Base-by-base conservation (phyloP, 2,329 filamentous ascomycete species). In the Talaromyces sp. region DNA sequence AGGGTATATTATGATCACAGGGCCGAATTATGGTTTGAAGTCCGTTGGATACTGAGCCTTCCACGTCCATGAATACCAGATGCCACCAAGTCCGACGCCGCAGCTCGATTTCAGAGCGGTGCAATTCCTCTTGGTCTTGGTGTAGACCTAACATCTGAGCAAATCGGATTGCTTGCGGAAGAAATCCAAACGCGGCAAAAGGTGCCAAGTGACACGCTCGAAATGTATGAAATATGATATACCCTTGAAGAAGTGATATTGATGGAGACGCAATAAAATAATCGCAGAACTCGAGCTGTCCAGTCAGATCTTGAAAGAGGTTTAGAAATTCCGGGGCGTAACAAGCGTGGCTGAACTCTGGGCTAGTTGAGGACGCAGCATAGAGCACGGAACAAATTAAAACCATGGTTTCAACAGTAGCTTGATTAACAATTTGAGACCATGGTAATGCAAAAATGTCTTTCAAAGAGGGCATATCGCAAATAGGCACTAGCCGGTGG, bases 201-300 rank as follows among this genome's bases (percentile, higher is more conserved):
- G 53, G 53, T 12, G 32, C 19, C 26, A 55, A 19, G 31, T 43
- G 32, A 11, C 53, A 24, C 12, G 53, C 53, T 27, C 32, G 53
- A 43, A 55, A 31, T 35, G 32, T 55, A 24, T 55, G 32, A 12
- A 55, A 41, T 24, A 55, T 55, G 9, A 55, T 11, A 27, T 41
- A 9, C 4, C 53, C 53, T 41, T 55, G 53, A n/a, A 55, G 53
- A n/a, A 55, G 53, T 31, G 41, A n/a, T 29, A 55, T 55, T 35
- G 53, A 55, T 17, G 53, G 41, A 1, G 3, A 27, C 5, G 53
- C 41, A 17, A 12, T 41, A 14, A 41, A 55, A 26, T 55, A 55
- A 2, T 24, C 38, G 14, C 32, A 55, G 10, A 55, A 41, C 9
- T 55, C 53, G 14, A 55, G 53, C 14, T 21, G 32, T 14, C 21